Base-by-base conservation (phyloP, 1,284 basidiomycete species). In the Cryptococcus sp. region DNA sequence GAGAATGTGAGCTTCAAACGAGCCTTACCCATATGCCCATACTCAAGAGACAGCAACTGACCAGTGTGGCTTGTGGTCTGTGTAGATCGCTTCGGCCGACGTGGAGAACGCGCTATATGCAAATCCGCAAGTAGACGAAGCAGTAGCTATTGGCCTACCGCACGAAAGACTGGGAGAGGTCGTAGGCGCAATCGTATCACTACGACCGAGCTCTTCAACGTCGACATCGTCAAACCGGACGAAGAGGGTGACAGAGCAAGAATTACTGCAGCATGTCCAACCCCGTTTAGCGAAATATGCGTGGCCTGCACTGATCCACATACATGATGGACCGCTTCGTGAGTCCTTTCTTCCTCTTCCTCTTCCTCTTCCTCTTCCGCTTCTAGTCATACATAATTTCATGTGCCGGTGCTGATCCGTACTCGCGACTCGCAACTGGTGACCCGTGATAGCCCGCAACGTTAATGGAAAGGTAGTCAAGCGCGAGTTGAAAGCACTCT, bases 91-190 rank as follows among this genome's bases (percentile, higher is more conserved):
- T 0, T 72, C 69, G 0, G 53, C 60, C 3, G 72, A 74, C 27
- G 68, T 77, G 19, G 75, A 77, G 60, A 75, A 75, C 53, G 75
- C 72, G 23, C 46, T 75, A 11, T 72, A 68, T 27, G 57, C 66
- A n/a, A 65, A 73, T 48, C 57, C 66, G 17, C 55, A 65, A 17
- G 58, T 77, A 3, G 56, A 62, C 2, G 75, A 77, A 56, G 73
- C 62, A 13, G 70, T 67, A 6, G 72, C 72, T 16, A 61, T 77
- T 2, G 64, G 73, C 0, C 63, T 77, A 0, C 75, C 75, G 0
- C 66, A 73, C 47, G 19, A 57, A 7, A 53, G 68, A 7, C 61
- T 77, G 1, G 75, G 75, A 25, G 75, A 77, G 60, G 61, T 67
- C 7, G 74, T 77, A 25, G 74, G 70, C 0, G 67, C 66, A 0